phyloP scores from a whole-genome alignment of 129 eudicot species.

The Kitagawia praeruptora region DNA sequence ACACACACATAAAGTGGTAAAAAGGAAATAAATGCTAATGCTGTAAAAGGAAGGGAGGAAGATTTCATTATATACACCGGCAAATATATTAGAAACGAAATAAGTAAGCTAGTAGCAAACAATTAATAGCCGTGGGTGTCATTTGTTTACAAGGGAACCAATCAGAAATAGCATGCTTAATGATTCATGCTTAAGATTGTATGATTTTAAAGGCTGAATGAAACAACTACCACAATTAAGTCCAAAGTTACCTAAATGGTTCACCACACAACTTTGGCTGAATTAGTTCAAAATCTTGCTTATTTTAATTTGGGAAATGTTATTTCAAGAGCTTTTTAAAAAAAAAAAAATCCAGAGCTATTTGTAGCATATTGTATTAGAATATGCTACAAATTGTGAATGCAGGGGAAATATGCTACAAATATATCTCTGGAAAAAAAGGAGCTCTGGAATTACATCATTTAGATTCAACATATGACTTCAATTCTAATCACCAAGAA shows the following conservation, averaged over 20 bases:
- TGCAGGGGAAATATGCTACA: too few species aligned
- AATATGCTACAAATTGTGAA: too few species aligned
- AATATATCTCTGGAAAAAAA: too few species aligned
- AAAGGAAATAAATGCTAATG: background rate
- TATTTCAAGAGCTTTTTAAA: too few species aligned
- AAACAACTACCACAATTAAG: background rate
- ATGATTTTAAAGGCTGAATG: background rate
- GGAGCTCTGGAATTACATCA: background rate
- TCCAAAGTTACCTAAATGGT: background rate
- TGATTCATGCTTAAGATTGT: background rate
- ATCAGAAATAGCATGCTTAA: background rate
- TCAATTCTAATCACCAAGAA: background rate
- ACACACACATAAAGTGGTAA: background rate
- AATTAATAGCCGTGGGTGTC: background rate
- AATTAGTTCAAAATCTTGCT: background rate
- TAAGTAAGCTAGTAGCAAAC: background rate
- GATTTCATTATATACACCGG: background rate
- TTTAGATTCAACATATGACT: background rate
- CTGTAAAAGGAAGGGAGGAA: background rate
- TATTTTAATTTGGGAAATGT: background rate
- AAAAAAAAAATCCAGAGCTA: too few species aligned
- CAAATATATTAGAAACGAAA: background rate
- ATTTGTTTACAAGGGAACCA: background rate
- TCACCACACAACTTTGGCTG: background rate
- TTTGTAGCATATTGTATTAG: too few species aligned